These are phyloP conservation scores for Ogataea naganishii DNA, from an alignment of 805 yeast genomes.

Conservation along the genomic window DNA sequence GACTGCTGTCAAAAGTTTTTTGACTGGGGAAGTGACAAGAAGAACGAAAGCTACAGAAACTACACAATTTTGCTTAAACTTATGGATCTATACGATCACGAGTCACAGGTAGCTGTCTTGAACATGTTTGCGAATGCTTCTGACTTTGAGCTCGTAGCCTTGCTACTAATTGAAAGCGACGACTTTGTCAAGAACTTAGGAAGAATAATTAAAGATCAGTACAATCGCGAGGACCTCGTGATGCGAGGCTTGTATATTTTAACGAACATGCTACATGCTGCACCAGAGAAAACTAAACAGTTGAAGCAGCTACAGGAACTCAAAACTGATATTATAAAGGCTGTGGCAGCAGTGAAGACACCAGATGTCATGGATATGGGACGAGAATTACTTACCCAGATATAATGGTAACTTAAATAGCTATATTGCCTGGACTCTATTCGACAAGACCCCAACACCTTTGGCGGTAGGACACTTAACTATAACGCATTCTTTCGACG, in stretches of 20 bases:
- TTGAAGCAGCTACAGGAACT: too few relatives aligned
- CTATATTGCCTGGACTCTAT: too few relatives aligned
- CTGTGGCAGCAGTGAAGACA: too few relatives aligned
- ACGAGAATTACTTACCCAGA: too few relatives aligned
- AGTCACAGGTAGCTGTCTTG: slow-evolving; percentile 28
- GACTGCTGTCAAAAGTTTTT: slow-evolving; percentile 46
- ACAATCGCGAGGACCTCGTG: slow-evolving; percentile 11
- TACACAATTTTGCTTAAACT: slow-evolving; percentile 33
- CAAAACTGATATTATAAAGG: too few relatives aligned
- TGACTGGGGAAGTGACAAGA: slow-evolving; percentile 31
- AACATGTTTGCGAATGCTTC: slow-evolving; percentile 23
- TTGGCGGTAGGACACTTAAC: too few relatives aligned
- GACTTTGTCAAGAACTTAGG: slow-evolving; percentile 12
- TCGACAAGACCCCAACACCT: too few relatives aligned
- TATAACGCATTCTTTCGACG: too few relatives aligned
- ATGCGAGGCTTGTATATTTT: slow-evolving; percentile 16
- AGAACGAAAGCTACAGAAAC: slow-evolving; percentile 25
- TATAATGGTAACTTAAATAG: too few relatives aligned
- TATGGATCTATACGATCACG: slow-evolving; percentile 27
- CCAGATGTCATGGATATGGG: too few relatives aligned
- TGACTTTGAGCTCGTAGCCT: slow-evolving; percentile 17
- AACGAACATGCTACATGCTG: slow-evolving; percentile 7
- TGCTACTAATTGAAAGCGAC: slow-evolving; percentile 10
- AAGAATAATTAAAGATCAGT: slow-evolving; percentile 9
- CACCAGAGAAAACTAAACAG: too few relatives aligned